Evolutionary conservation across 176 grass and related monocot species (phyloP), one percentile per base, ranked within the genome.

Genomic region (Musa itinerans): DNA sequence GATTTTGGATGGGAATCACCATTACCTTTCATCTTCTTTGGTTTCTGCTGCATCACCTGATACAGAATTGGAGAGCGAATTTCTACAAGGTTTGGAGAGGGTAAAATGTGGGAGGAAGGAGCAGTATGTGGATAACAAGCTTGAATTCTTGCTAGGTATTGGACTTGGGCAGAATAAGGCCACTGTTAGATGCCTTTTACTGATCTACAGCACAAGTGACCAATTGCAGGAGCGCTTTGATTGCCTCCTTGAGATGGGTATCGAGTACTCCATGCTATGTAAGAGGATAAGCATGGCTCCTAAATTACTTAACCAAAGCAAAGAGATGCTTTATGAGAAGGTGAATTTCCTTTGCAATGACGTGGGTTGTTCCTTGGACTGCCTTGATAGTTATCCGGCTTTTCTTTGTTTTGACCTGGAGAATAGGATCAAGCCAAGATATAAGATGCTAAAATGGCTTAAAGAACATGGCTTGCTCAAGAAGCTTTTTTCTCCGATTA

Each of bases 321-420:
- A 89, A 80, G 78, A 82, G 72, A 59, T 54, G 50, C 75, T 93
- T 14, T 77, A 73, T 55, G 88, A 87, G 68, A 97, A 97, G 84
- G 76, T 93, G 50, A 81, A 87, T 78, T 93, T 86, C 63, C 79
- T 97, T 69, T 78, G 85, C 53, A 79, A 87, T 73, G 83, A 91
- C 65, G 64, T 93, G 79, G 86, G 88, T 11, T 89, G 84, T 77
- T 80, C 88, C 23, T 81, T 97, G 80, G 88, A 89, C 23, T 97
- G 89, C 85, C 82, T 93, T 58, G 62, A 85, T 75, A 81, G 62
- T 49, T 97, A 89, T 79, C 90, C 90, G 34, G 63, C 85, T 51
- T 89, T 90, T 85, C 83, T 97, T 53, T 88, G 83, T 74, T 97
- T 91, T 85, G 86, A 92, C 89, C 79, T 97, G 72, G 88, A 97